Percentiles rank a stretch among this genome's conserved stretches.
Evolutionary conservation across 129 eudicot species (phyloP).

Genomic region (Centaurea solstitialis): DNA sequence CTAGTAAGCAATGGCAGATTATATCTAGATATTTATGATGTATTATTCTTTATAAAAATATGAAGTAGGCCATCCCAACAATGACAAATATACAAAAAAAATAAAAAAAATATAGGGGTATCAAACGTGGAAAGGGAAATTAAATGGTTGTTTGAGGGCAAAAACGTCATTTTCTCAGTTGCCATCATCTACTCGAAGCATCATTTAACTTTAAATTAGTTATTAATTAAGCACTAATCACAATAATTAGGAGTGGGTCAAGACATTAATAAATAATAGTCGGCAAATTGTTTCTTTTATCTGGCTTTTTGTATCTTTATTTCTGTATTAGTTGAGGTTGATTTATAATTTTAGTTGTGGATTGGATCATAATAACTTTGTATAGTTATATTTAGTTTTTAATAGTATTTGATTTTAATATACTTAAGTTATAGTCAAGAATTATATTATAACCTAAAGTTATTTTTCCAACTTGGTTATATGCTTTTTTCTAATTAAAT

Average conservation of each 20-base stretch:
- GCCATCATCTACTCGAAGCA: slow-evolving; percentile 4
- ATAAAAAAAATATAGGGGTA: slow-evolving; percentile 18
- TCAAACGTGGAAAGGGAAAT: slow-evolving; percentile 6
- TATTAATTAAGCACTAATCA: slow-evolving; percentile 27
- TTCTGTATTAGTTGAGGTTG: slow-evolving; percentile 19
- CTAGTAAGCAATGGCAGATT: slow-evolving; percentile 20
- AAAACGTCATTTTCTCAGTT: slow-evolving; percentile 3
- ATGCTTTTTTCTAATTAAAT: slow-evolving; percentile 4
- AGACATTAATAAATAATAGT: slow-evolving; percentile 20
- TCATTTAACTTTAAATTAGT: slow-evolving; percentile 28
- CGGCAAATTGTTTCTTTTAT: slow-evolving; percentile 17
- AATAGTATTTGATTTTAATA: not conserved
- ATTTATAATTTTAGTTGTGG: slow-evolving; percentile 4
- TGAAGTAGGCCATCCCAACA: slow-evolving; percentile 27
- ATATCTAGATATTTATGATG: slow-evolving; percentile 24
- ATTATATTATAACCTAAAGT: slow-evolving; percentile 24
- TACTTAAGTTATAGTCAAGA: not conserved
- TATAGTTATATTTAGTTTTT: not conserved
- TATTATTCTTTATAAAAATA: not conserved
- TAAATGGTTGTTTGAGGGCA: slow-evolving; percentile 13
- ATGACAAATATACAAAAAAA: slow-evolving; percentile 25
- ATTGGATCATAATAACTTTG: slow-evolving; percentile 1
- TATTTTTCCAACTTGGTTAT: slow-evolving; percentile 3
- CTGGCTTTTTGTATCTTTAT: slow-evolving; percentile 26
- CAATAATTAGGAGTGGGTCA: slow-evolving; percentile 27